Base-by-base conservation (phyloP, 768 basidiomycete genomes). In the Lentinula guzmanii region DNA sequence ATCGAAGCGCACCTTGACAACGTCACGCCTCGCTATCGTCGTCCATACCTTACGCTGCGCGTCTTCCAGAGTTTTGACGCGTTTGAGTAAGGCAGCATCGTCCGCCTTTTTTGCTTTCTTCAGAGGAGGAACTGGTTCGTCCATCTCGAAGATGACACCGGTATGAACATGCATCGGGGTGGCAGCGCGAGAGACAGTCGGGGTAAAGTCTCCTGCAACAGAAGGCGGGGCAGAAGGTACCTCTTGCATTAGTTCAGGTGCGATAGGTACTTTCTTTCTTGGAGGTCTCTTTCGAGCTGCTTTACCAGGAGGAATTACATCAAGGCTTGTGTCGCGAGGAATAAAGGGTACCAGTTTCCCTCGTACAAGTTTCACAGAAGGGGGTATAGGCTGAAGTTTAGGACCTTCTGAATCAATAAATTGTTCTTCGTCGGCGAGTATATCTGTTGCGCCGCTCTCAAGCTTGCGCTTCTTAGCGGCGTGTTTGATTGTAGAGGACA, bases 1-100 rank as follows among this genome's bases (percentile, higher is more conserved):
- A 21, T 28, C 10, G 21, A n/a, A 52, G 61, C 73, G 62, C 65
- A 90, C 94, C 81, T 91, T 95, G 33, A 87, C 86, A 52, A 95
- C 84, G 66, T 95, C 94, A 66, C 86, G 80, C 64, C 84, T 80
- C 1, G 92, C 94, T 53, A 96, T 94, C 66, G 87, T 91, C 21
- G 86, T 87, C 94, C 94, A 96, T 8, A 93, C 88, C 74, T 93
- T 94, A 61, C 84, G 81, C 75, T 95, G 93, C 0, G 89, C 79
- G 66, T 94, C 94, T 69, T 93, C 93, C 34, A 94, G 70, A 5
- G 84, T 79, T 71, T 86, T 87, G 61, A 93, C 78, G 43, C 92
- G 84, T 69, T 91, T 91, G 28, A 83, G 71, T 81, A 90, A 88
- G 3, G 84, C 80, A 60, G 72, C 75, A 51, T 89, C 89, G 59